Conservation (phyloP, 2,329 filamentous ascomycete genomes). For the Thelonectria blattea region DNA sequence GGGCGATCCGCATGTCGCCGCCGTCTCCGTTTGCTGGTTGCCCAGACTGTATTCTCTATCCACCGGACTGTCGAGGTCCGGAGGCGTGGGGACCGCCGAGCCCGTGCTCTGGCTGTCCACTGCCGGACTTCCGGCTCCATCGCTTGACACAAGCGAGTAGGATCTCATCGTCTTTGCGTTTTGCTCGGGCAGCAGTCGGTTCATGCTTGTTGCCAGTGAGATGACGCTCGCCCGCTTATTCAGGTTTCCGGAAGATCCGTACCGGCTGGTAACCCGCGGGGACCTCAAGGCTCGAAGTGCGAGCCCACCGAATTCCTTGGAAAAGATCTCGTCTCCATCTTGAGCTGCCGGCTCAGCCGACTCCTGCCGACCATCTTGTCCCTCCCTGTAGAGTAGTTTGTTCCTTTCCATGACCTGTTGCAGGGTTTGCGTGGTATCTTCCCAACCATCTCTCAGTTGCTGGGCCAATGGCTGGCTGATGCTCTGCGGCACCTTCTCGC, state of each 20-base stretch:
- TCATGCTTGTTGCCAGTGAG: constrained; percentile 29
- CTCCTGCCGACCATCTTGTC: constrained; percentile 34
- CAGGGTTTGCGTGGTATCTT: constrained; percentile 42
- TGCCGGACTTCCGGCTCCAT: constrained; percentile 45
- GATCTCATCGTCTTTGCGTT: constrained; percentile 28
- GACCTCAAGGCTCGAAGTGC: constrained; percentile 41
- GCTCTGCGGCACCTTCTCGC: constrained; percentile 39
- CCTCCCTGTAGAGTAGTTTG: constrained; percentile 38
- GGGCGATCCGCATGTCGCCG: constrained; percentile 29
- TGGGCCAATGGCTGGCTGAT: constrained; percentile 44
- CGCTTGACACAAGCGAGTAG: constrained; percentile 44
- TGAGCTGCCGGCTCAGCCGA: constrained; percentile 20
- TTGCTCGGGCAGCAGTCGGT: constrained; percentile 26
- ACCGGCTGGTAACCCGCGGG: constrained; percentile 33
- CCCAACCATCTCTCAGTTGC: constrained; percentile 49
- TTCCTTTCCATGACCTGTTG: constrained; percentile 47
- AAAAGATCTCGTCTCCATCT: constrained; percentile 39
- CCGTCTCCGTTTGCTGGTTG: constrained; percentile 27
- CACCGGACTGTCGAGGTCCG: constrained; percentile 44
- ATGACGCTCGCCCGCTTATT: constrained; percentile 34
- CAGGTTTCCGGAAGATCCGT: constrained; percentile 28
- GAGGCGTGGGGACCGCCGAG: constrained; percentile 46
- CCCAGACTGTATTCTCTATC: constrained; percentile 37
- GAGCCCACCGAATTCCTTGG: constrained; percentile 46
- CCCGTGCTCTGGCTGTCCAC: constrained; percentile 46